A percentile compares a stretch with the other conserved stretches of the same genome.
phyloP scores from a whole-genome alignment of 768 basidiomycete species.

The Cystobasidium ongulense region DNA sequence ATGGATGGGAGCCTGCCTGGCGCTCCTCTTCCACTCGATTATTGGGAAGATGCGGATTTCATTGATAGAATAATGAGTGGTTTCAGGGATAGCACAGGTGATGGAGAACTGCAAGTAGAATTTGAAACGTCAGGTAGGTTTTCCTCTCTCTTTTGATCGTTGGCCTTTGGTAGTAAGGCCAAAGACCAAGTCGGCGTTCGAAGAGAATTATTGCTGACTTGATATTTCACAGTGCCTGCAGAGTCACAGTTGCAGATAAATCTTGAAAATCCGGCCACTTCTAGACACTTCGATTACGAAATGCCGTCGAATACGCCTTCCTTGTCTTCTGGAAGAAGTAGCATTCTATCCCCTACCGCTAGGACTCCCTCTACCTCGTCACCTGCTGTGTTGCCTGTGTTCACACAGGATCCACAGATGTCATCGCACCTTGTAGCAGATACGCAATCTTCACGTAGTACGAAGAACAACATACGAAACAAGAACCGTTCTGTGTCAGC shows the following conservation, averaged over 20 bases:
- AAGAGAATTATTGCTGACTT: no score
- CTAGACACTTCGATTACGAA: not conserved
- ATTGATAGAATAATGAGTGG: not conserved
- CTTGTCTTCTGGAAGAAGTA: not conserved
- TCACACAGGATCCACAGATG: not conserved
- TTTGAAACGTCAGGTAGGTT: not conserved
- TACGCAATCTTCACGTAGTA: not conserved
- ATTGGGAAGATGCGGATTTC: conserved; percentile 23
- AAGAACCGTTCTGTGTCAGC: not conserved
- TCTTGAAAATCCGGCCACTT: not conserved
- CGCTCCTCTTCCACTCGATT: not conserved
- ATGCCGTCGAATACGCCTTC: not conserved
- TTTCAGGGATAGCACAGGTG: not conserved
- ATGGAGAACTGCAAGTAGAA: not conserved
- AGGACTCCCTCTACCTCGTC: not conserved
- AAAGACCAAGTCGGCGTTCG: no score
- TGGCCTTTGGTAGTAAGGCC: no score
- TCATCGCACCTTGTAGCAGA: not conserved
- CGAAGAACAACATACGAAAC: not conserved
- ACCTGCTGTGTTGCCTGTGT: not conserved
- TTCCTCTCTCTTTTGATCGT: not conserved
- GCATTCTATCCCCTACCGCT: not conserved
- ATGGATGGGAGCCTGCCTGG: not conserved
- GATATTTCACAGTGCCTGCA: not conserved
- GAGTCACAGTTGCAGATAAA: not conserved